Percentiles rank a stretch among this genome's conserved stretches.
phyloP scores from a whole-genome alignment of 345 rosid genomes.

The Luvunga scandens region DNA sequence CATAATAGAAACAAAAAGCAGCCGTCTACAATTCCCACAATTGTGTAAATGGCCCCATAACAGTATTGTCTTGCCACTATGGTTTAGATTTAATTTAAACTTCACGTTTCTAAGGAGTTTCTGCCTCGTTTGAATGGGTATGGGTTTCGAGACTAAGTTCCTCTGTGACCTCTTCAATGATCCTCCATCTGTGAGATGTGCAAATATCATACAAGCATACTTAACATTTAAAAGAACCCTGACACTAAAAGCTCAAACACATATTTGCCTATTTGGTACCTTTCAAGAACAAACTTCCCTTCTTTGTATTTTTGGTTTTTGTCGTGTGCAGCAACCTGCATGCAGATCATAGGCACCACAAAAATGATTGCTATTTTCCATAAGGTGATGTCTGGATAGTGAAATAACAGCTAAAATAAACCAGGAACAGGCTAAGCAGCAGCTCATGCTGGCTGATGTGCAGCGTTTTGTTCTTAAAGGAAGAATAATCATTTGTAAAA shows the following conservation, averaged over 20 bases:
- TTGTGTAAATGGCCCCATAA: neutral
- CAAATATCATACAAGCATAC: neutral
- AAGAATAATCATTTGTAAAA: neutral
- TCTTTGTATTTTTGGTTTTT: slow-evolving; percentile 43
- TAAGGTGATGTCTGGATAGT: neutral
- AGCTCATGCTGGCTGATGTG: neutral
- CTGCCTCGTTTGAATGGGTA: slow-evolving; percentile 26
- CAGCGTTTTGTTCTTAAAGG: neutral
- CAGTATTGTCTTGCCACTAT: neutral
- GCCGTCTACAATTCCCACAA: neutral
- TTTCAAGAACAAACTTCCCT: slow-evolving; percentile 47
- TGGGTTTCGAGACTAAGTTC: slow-evolving; percentile 30
- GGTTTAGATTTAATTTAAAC: neutral
- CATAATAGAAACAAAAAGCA: neutral
- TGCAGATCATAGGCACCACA: slow-evolving; percentile 2
- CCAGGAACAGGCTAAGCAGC: neutral
- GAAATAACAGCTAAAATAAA: neutral
- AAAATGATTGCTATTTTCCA: neutral
- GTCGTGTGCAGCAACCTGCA: slow-evolving; percentile 40
- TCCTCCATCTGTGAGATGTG: slow-evolving; percentile 36
- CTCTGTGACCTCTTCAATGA: slow-evolving; percentile 25
- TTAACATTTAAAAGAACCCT: neutral
- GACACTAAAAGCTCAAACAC: neutral
- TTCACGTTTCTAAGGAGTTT: slow-evolving; percentile 15
- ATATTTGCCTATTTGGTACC: slow-evolving; percentile 19